A percentile compares a stretch with the other conserved stretches of the same genome.
Evolutionary conservation across 768 basidiomycete genomes (phyloP).

Genomic region (Pleurotus citrinopileatus): DNA sequence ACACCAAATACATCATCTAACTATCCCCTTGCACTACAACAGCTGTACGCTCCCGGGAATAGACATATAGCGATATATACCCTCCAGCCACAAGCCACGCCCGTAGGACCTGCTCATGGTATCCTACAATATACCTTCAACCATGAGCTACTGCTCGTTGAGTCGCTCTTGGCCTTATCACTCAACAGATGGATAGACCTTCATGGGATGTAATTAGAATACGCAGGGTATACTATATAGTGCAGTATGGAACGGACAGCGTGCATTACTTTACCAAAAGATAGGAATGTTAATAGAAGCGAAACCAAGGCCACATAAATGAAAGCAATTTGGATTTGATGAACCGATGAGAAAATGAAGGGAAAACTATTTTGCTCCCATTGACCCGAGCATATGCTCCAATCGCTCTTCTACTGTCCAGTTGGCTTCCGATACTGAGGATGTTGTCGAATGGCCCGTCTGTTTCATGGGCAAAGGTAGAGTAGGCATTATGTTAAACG

Average conservation of each 20-base stretch:
- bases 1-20: background rate
- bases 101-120: conserved; percentile 63
- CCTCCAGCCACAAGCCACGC: conserved; percentile 47
- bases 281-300: conserved; percentile 19
- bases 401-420: conserved; percentile 77
- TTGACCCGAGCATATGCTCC: conserved; percentile 65
- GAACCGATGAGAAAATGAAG: conserved; percentile 18
- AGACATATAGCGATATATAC: conserved; percentile 57
- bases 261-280: conserved; percentile 7
- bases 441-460: conserved; percentile 55
- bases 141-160: conserved; percentile 56
- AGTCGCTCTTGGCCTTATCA: conserved; percentile 62
- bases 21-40: conserved; percentile 9
- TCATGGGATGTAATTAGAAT: conserved; percentile 38
- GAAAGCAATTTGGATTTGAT: conserved; percentile 18
- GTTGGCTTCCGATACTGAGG: conserved; percentile 64
- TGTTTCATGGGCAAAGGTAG: conserved; percentile 19
- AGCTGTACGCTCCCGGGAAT: conserved; percentile 50
- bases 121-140: conserved; percentile 63
- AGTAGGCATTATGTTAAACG: conserved; percentile 70
- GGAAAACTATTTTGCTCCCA: conserved; percentile 24
- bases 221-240: conserved; percentile 7
- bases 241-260: conserved; percentile 1
- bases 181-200: conserved; percentile 76
- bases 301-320: conserved; percentile 19